Base-by-base conservation (phyloP, 192 early-diverging fungal genomes). In the Entomortierella chlamydospora region DNA sequence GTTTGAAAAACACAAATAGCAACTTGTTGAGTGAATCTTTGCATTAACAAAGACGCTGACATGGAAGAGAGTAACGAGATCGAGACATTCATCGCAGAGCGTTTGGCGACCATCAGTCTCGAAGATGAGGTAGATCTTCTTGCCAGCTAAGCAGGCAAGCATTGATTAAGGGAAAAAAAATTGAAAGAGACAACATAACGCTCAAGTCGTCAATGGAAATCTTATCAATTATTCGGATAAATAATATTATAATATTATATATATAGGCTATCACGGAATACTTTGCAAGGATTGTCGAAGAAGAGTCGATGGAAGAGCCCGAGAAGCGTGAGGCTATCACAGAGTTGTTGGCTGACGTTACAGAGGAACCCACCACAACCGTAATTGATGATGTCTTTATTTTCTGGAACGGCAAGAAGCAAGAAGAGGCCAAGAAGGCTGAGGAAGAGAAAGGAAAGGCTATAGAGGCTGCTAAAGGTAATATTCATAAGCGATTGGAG, bases 321-420 rank as follows among this genome's bases (percentile, higher is more conserved):
- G 93, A 94, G 58, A 90, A 89, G 59, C 74, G 80, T 18, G 91
- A 91, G 57, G 90, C 88, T 39, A 88, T 94, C n/a, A 54, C 79
- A 23, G 93, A 92, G 68, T 90, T 91, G 26, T 71, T 94, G n/a
- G 58, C 62, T 9, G 93, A 92, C 57, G 82, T 85, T 23, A 88
- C 87, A 0, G 88, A 87, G 34, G 72, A 83, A 58, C 68, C 84
- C 15, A 83, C 86, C 1, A 73, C 67, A 39, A 70, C 60, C 3
- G 56, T 88, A 13, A 83, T 85, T 20, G 81, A 85, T 42, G 51
- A n/a, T 9, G 81, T 88, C 8, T 87, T 88, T 30, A 59, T 29
- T 5, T 66, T 73, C 53, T 85, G 84, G 81, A 82, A 82, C 23
- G 26, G 37, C 15, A 41, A 73, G 18, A 67, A 79, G 55, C 41